Conservation (phyloP, 2,329 filamentous ascomycete genomes). For the Fusarium buxicola region DNA sequence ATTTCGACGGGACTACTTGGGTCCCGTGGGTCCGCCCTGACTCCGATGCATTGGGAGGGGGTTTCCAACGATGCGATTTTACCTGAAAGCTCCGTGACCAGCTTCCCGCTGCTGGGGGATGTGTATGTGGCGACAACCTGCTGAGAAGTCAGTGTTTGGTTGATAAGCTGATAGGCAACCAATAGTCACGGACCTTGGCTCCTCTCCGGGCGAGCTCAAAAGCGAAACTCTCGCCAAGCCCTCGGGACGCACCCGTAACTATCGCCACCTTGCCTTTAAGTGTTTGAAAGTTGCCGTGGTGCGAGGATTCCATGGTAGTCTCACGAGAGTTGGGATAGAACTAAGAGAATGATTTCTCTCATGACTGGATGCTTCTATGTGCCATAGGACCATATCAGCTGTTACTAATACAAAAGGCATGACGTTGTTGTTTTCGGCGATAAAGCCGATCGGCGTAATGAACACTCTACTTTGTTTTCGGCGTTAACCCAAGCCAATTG, state of each 20-base stretch:
- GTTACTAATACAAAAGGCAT: too few species aligned
- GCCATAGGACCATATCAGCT: too few species aligned
- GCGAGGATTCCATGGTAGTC: constrained; percentile 7
- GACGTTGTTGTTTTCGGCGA: too few species aligned
- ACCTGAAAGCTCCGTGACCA: constrained; percentile 8
- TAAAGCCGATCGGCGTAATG: too few species aligned
- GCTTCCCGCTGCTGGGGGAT: constrained; percentile 16
- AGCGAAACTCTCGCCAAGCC: constrained; percentile 27
- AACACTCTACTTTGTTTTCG: too few species aligned
- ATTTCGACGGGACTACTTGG: constrained; percentile 2
- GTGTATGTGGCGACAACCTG: constrained; percentile 34
- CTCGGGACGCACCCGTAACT: constrained; percentile 27
- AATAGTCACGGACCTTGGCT: constrained; percentile 22
- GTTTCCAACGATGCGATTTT: constrained; percentile 14
- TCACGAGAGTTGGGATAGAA: too few species aligned
- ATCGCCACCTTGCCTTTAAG: constrained; percentile 33
- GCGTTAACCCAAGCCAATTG: too few species aligned
- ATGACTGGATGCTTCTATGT: too few species aligned
- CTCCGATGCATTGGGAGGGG: constrained; percentile 15
- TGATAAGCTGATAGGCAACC: too few species aligned
- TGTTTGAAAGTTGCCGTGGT: constrained; percentile 8
- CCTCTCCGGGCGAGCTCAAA: constrained; percentile 29
- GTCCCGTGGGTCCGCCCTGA: constrained; percentile 21
- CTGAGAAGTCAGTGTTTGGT: background rate
- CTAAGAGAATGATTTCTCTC: too few species aligned